Conservation (phyloP, 2,329 filamentous ascomycete species). For the Aphanocladium album region DNA sequence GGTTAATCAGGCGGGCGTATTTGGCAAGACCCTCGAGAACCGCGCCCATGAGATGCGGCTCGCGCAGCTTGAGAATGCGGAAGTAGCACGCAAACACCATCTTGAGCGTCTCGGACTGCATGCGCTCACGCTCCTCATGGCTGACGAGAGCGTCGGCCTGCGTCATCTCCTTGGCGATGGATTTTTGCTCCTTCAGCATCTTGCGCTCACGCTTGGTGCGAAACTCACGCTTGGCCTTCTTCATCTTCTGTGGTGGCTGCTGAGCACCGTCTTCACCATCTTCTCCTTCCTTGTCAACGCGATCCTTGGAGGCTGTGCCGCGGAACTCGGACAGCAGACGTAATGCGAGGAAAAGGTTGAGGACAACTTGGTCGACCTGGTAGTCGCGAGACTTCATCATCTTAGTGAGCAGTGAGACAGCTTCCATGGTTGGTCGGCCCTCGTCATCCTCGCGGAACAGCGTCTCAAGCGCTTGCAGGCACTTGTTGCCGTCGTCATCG, state of each 20-base stretch:
- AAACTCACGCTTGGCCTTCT: slow-evolving; percentile 75
- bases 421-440: slow-evolving; percentile 80
- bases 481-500: slow-evolving; percentile 73
- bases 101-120: slow-evolving; percentile 94
- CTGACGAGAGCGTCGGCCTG: slow-evolving; percentile 86
- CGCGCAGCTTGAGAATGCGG: slow-evolving; percentile 79
- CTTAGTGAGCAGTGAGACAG: slow-evolving; percentile 77
- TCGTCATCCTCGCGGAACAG: slow-evolving; percentile 87
- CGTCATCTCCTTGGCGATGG: slow-evolving; percentile 86
- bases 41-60: slow-evolving; percentile 87
- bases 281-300: slow-evolving; percentile 52
- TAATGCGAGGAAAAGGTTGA: slow-evolving; percentile 88
- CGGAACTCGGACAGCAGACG: slow-evolving; percentile 84
- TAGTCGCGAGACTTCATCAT: slow-evolving; percentile 93
- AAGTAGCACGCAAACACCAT: slow-evolving; percentile 95
- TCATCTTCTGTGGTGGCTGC: slow-evolving; percentile 45
- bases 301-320: slow-evolving; percentile 73
- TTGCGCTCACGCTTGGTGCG: slow-evolving; percentile 86
- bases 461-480: slow-evolving; percentile 70
- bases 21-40: slow-evolving; percentile 90
- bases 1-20: slow-evolving; percentile 95
- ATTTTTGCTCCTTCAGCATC: slow-evolving; percentile 75
- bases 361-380: slow-evolving; percentile 72
- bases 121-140: slow-evolving; percentile 86
- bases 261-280: slow-evolving; percentile 17